Conservation (phyloP, 2,329 filamentous ascomycete species). For the Coniochaeta sp. region DNA sequence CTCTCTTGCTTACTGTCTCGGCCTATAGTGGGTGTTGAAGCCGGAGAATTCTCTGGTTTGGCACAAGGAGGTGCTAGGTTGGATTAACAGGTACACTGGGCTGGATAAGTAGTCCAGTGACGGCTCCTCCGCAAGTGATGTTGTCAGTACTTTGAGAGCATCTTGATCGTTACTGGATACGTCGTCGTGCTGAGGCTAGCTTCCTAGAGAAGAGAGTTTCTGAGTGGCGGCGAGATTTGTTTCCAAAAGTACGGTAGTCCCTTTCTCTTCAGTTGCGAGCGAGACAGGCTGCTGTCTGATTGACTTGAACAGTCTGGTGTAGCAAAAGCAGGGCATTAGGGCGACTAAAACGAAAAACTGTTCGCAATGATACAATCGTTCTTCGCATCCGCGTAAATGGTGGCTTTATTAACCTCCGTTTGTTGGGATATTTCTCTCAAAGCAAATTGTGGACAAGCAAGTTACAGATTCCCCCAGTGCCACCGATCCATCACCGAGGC, state of each 20-base stretch:
- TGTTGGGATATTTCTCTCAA: not conserved
- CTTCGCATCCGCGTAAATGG: not conserved
- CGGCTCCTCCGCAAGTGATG: not conserved
- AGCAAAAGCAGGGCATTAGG: not conserved
- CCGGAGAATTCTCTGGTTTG: conserved; percentile 86
- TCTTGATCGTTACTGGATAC: not conserved
- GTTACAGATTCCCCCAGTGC: not conserved
- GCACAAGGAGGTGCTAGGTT: conserved; percentile 79
- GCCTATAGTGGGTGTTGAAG: conserved; percentile 76
- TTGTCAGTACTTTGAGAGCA: not conserved
- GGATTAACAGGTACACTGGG: conserved; percentile 59
- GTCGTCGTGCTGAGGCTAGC: not conserved
- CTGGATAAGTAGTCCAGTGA: conserved; percentile 20
- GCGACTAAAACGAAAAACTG: not conserved
- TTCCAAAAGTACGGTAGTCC: not conserved
- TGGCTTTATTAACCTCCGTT: no score
- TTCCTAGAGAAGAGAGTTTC: not conserved
- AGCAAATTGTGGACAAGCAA: not conserved
- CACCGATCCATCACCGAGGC: not conserved
- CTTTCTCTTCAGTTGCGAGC: not conserved
- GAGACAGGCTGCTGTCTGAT: not conserved
- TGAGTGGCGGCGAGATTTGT: not conserved
- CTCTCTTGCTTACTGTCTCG: conserved; percentile 29
- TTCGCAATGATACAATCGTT: not conserved
- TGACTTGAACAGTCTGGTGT: not conserved